These are phyloP conservation scores for Globisporangium uncinulatum DNA, from an alignment of 352 stramenopile species.

Conservation along the genomic window DNA sequence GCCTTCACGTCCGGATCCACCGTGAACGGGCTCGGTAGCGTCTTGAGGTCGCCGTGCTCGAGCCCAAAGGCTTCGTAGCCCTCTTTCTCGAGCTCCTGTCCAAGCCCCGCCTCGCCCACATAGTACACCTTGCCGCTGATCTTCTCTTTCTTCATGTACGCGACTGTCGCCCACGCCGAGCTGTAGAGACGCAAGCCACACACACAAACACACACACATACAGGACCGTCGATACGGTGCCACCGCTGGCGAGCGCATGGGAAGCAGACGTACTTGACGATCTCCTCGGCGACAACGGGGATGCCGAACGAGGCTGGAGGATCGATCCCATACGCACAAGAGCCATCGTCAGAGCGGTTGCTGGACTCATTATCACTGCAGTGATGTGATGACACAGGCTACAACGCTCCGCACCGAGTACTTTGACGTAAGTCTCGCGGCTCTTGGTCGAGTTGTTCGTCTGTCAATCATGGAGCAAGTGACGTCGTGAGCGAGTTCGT, in stretches of 20 bases:
- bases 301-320: conserved; percentile 70
- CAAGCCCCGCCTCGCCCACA: conserved; percentile 69
- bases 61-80: conserved; percentile 69
- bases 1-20: conserved; percentile 68
- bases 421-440: conserved; percentile 77
- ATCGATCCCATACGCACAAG: not conserved
- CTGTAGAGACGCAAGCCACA: conserved; percentile 15
- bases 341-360: too few species aligned
- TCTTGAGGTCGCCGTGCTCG: conserved; percentile 60
- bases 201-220: too few species aligned
- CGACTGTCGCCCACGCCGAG: conserved; percentile 74
- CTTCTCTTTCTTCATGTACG: conserved; percentile 77
- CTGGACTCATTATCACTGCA: too few species aligned
- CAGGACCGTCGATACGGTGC: not conserved
- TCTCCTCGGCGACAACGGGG: conserved; percentile 52
- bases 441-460: conserved; percentile 87
- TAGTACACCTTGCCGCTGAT: conserved; percentile 80
- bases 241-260: not conserved
- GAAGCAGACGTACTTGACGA: conserved; percentile 58
- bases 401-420: conserved; percentile 43
- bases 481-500: not conserved
- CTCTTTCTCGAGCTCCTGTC: conserved; percentile 54
- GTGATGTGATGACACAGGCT: too few species aligned
- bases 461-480: conserved; percentile 17
- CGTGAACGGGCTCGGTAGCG: conserved; percentile 56